phyloP scores from a whole-genome alignment of 208 protist species.

The Acanthamoeba royreba region DNA sequence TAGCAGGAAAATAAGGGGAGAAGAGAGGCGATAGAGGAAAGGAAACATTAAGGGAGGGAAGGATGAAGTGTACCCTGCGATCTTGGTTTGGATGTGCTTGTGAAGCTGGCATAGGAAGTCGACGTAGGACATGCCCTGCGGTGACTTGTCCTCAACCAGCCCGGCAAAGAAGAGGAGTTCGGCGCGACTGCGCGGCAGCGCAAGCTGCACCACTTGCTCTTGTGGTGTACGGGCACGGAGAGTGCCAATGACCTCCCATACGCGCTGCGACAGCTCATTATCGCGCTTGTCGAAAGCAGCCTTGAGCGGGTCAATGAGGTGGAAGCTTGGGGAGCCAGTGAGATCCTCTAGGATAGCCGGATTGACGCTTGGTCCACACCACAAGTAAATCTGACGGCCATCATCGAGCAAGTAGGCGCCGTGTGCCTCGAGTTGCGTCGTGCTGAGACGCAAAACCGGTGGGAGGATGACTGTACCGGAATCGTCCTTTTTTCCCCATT shows the following conservation, averaged over 20 bases:
- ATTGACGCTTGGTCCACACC: not conserved
- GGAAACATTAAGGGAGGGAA: not conserved
- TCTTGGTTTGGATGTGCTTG: slow-evolving; percentile 52
- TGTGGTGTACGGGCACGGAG: not conserved
- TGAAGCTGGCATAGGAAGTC: slow-evolving; percentile 48
- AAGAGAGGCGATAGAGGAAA: not conserved
- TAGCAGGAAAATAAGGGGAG: not conserved
- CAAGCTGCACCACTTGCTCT: not conserved
- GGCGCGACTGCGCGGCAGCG: not conserved
- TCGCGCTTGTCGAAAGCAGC: not conserved
- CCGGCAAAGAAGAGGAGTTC: slow-evolving; percentile 1
- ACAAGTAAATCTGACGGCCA: slow-evolving; percentile 14
- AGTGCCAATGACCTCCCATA: slow-evolving; percentile 32
- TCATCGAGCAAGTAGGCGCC: not conserved
- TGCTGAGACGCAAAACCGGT: not conserved
- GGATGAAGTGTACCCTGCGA: not conserved
- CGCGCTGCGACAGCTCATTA: not conserved
- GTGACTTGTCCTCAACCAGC: slow-evolving; percentile 44
- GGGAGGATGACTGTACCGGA: not conserved
- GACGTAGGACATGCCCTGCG: slow-evolving; percentile 36
- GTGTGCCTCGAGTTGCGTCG: not conserved
- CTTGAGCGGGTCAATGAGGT: not conserved
- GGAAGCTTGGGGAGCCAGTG: not conserved
- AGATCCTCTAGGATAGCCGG: not conserved
- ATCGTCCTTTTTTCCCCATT: not conserved